Evolutionary conservation across 2,329 filamentous ascomycete species (phyloP).

Genomic region (Xylaria hypoxylon): DNA sequence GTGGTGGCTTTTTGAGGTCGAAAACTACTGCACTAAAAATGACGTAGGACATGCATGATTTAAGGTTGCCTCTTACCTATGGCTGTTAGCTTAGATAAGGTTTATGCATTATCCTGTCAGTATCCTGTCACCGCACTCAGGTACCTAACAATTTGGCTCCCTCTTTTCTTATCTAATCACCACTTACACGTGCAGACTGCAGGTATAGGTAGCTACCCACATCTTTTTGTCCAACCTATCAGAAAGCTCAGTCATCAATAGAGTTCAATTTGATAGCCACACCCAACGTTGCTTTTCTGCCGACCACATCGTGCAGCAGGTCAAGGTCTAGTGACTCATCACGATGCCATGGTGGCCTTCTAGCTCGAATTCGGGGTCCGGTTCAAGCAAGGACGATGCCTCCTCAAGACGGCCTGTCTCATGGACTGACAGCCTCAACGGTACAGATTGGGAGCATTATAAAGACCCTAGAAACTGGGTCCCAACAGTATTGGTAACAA

Average conservation of each 20-base stretch:
- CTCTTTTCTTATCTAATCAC: no score
- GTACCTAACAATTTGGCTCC: no score
- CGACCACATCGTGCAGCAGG: conserved; percentile 18
- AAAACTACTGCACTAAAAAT: conserved; percentile 3
- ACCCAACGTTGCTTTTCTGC: not conserved
- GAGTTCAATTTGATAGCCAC: conserved; percentile 14
- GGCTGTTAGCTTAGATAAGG: no score
- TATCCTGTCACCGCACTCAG: no score
- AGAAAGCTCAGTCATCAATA: not conserved
- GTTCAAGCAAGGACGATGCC: conserved; percentile 45
- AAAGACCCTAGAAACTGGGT: conserved; percentile 66
- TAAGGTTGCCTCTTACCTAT: no score
- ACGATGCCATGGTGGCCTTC: conserved; percentile 42
- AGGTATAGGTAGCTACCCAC: not conserved
- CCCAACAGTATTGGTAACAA: conserved; percentile 65
- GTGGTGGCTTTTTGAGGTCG: not conserved
- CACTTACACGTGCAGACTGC: no score
- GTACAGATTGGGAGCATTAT: conserved; percentile 65
- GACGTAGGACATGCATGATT: conserved; percentile 32
- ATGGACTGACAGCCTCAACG: conserved; percentile 59
- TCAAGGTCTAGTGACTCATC: conserved; percentile 17
- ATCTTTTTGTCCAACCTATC: conserved; percentile 14
- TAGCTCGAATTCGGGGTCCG: conserved; percentile 25
- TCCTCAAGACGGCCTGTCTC: conserved; percentile 52
- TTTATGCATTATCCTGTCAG: no score